Percentiles rank a stretch among this genome's conserved stretches.
Conservation (phyloP, 2,329 filamentous ascomycete genomes). For the Aulographum hederae region DNA sequence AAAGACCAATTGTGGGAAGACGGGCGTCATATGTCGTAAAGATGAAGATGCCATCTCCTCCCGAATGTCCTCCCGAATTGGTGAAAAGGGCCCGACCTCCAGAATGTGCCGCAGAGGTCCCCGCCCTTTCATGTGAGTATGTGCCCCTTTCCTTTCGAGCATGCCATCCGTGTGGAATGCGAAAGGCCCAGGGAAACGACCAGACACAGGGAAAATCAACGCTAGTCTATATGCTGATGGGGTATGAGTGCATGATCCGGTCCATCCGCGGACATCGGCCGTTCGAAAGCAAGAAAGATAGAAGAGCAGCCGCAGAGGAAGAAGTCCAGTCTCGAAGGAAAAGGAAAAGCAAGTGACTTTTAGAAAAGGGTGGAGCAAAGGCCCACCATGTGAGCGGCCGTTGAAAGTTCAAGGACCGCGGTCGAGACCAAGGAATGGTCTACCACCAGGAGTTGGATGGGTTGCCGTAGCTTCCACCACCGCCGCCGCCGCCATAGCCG, state of each 20-base stretch:
- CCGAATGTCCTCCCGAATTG: too few species aligned
- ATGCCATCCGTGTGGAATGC: too few species aligned
- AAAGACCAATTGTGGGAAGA: too few species aligned
- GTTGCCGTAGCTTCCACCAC: constrained; percentile 42
- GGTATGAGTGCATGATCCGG: constrained; percentile 25
- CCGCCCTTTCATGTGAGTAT: too few species aligned
- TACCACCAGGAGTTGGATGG: constrained; percentile 55
- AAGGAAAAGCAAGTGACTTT: not conserved
- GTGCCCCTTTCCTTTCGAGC: too few species aligned
- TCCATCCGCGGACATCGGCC: constrained; percentile 15
- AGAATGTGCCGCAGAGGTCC: too few species aligned
- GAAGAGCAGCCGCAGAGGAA: not conserved
- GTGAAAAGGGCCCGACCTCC: too few species aligned
- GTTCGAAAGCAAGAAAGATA: not conserved
- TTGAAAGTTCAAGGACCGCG: not conserved
- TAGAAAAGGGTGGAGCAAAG: not conserved
- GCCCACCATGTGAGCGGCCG: not conserved
- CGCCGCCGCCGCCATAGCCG: constrained; percentile 34
- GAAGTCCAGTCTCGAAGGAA: not conserved
- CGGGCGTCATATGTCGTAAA: too few species aligned
- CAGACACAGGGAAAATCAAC: constrained; percentile 22
- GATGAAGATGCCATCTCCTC: too few species aligned
- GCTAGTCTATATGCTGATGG: constrained; percentile 32
- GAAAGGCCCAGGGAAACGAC: too few species aligned
- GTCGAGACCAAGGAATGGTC: constrained; percentile 8